Conservation (phyloP, 306 rosid species). For the Neltuma alba region DNA sequence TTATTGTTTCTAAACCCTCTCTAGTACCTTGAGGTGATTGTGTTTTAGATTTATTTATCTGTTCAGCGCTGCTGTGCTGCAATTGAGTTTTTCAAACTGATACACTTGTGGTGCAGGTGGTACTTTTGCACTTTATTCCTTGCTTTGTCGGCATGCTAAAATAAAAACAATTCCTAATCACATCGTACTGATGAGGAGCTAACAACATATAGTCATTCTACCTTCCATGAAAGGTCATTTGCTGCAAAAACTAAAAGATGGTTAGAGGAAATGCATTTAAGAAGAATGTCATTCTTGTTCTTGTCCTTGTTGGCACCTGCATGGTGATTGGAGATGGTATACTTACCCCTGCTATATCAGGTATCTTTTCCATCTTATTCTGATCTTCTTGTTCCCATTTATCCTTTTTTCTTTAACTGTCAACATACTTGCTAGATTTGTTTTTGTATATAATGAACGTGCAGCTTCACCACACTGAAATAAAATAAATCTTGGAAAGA, state of each 20-base stretch:
- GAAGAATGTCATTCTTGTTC: slow-evolving; percentile 68
- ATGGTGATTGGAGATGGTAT: slow-evolving; percentile 94
- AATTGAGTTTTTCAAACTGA: slow-evolving; percentile 9
- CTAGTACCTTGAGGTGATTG: not conserved
- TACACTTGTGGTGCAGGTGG: slow-evolving; percentile 62
- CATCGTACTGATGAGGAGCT: slow-evolving; percentile 84
- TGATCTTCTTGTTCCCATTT: slow-evolving; percentile 24
- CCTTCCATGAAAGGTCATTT: slow-evolving; percentile 73
- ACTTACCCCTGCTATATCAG: slow-evolving; percentile 92
- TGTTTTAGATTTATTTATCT: not conserved
- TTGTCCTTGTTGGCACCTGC: slow-evolving; percentile 88
- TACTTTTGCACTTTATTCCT: slow-evolving; percentile 85
- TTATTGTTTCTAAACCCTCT: slow-evolving; percentile 10
- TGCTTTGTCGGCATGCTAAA: slow-evolving; percentile 92
- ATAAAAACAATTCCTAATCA: slow-evolving; percentile 79
- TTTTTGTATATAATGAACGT: not conserved
- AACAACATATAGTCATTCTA: slow-evolving; percentile 83
- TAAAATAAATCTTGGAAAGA: slow-evolving; percentile 18
- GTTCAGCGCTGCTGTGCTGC: slow-evolving; percentile 16
- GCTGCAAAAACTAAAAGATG: slow-evolving; percentile 79
- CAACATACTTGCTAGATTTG: slow-evolving; percentile 1
- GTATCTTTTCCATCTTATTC: slow-evolving; percentile 45
- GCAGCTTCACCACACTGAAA: slow-evolving; percentile 17
- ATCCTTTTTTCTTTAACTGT: slow-evolving; percentile 11
- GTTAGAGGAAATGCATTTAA: slow-evolving; percentile 59